Conservation (phyloP, 495 filamentous ascomycete species). For the Hyaloscypha hepaticicola region DNA sequence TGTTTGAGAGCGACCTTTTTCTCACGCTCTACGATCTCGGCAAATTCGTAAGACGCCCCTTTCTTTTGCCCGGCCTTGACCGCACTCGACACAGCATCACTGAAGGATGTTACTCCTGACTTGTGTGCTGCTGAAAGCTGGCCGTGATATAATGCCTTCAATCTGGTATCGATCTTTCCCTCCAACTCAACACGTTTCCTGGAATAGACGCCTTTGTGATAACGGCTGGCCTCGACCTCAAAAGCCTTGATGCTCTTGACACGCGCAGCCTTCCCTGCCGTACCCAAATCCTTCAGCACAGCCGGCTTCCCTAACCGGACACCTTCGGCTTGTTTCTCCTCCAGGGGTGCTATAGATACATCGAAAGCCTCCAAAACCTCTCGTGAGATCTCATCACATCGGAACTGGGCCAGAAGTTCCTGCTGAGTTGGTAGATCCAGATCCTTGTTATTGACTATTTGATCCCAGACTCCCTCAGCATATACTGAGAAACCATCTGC, state of each 20-base stretch:
- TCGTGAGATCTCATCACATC: conserved; percentile 92
- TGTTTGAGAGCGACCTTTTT: conserved; percentile 69
- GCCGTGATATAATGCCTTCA: conserved; percentile 83
- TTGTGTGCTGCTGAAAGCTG: conserved; percentile 89
- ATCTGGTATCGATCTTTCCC: conserved; percentile 76
- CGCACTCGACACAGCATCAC: conserved; percentile 69
- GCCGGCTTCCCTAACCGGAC: conserved; percentile 65
- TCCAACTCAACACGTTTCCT: conserved; percentile 84
- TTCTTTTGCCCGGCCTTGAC: conserved; percentile 93
- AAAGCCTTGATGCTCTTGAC: conserved; percentile 77
- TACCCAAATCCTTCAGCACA: conserved; percentile 75
- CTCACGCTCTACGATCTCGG: conserved; percentile 84
- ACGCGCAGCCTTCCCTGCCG: conserved; percentile 68
- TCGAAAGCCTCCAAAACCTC: conserved; percentile 87
- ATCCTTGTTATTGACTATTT: conserved; percentile 98
- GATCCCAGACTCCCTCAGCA: conserved; percentile 92
- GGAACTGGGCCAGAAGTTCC: conserved; percentile 93
- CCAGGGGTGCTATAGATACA: conserved; percentile 74
- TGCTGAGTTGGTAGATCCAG: conserved; percentile 96
- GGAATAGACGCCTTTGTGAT: conserved; percentile 92
- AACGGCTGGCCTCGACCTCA: conserved; percentile 84
- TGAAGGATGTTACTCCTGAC: conserved; percentile 81
- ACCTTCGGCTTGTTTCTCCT: conserved; percentile 77
- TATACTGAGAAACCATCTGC: conserved; percentile 94
- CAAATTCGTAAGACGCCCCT: conserved; percentile 86